A percentile compares a stretch with the other conserved stretches of the same genome.
Conservation (phyloP, 2,329 filamentous ascomycete species). For the Diaporthe longicolla region DNA sequence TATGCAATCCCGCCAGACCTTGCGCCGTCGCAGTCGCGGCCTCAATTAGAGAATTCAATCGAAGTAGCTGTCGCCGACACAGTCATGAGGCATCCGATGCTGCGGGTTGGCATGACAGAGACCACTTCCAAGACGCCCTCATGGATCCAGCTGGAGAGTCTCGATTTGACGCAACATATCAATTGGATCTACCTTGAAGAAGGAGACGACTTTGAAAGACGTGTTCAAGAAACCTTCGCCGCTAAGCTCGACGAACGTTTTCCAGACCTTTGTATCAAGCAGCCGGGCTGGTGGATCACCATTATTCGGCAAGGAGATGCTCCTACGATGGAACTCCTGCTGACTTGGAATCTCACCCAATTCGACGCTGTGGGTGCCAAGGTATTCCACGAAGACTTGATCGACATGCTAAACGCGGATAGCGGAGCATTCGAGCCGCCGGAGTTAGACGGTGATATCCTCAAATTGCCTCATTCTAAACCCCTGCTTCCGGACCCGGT, state of each 20-base stretch:
- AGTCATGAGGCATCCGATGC: slow-evolving; percentile 45
- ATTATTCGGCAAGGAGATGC: slow-evolving; percentile 39
- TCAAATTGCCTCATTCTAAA: slow-evolving; percentile 46
- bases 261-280: slow-evolving; percentile 39
- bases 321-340: slow-evolving; percentile 42
- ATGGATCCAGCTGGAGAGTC: slow-evolving; percentile 43
- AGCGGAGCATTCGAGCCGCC: slow-evolving; percentile 42
- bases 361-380: slow-evolving; percentile 39
- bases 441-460: slow-evolving; percentile 46
- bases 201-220: slow-evolving; percentile 38
- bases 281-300: slow-evolving; percentile 43
- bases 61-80: slow-evolving; percentile 41
- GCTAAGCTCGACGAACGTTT: slow-evolving; percentile 42
- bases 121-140: slow-evolving; percentile 42
- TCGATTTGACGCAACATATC: slow-evolving; percentile 43
- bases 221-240: slow-evolving; percentile 27
- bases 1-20: slow-evolving; percentile 42
- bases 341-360: slow-evolving; percentile 42
- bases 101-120: slow-evolving; percentile 43
- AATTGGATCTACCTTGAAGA: slow-evolving; percentile 39
- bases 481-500: slow-evolving; percentile 49
- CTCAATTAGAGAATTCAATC: slow-evolving; percentile 39
- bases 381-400: slow-evolving; percentile 45
- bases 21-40: slow-evolving; percentile 37
- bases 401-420: slow-evolving; percentile 48